These are phyloP conservation scores for Kodamaea restingae DNA, from an alignment of 805 yeast species.

Conservation along the genomic window DNA sequence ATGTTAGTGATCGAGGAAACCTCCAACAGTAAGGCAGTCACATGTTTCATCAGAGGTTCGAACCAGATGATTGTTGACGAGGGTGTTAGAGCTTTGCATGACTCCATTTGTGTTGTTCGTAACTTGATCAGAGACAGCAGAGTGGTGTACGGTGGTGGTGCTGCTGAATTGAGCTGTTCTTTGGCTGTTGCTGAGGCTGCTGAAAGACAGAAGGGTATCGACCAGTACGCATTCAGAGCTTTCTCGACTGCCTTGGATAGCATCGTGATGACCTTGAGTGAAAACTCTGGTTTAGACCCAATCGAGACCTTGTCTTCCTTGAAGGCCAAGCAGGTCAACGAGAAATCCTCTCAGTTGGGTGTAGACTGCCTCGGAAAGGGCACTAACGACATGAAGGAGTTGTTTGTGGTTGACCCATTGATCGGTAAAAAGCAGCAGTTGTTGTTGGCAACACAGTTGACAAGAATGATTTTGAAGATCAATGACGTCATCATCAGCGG, in stretches of 20 bases:
- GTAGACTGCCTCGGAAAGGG: conserved; percentile 92
- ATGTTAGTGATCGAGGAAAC: conserved; percentile 94
- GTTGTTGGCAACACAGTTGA: conserved; percentile 90
- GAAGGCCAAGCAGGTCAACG: conserved; percentile 80
- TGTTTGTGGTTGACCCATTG: conserved; percentile 93
- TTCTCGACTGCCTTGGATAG: conserved; percentile 87
- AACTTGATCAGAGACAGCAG: conserved; percentile 87
- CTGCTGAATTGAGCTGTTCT: conserved; percentile 93
- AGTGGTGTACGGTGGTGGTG: conserved; percentile 99
- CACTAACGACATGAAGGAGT: conserved; percentile 86
- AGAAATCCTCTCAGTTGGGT: conserved; percentile 68
- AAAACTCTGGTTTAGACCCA: conserved; percentile 93
- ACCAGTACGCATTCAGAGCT: conserved; percentile 96
- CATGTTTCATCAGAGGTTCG: conserved; percentile 91
- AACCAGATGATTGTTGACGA: conserved; percentile 98
- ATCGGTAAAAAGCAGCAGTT: conserved; percentile 97
- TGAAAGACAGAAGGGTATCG: conserved; percentile 89
- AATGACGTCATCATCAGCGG: conserved; percentile 94
- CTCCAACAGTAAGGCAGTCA: conserved; percentile 81
- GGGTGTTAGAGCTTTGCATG: conserved; percentile 93
- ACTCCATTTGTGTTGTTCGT: conserved; percentile 95
- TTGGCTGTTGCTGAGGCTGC: conserved; percentile 88
- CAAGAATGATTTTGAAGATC: conserved; percentile 96
- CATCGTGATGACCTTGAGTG: conserved; percentile 93
- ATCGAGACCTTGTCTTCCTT: conserved; percentile 82